Conservation (phyloP, 169 alveolate species). For the Blepharisma undulans region DNA sequence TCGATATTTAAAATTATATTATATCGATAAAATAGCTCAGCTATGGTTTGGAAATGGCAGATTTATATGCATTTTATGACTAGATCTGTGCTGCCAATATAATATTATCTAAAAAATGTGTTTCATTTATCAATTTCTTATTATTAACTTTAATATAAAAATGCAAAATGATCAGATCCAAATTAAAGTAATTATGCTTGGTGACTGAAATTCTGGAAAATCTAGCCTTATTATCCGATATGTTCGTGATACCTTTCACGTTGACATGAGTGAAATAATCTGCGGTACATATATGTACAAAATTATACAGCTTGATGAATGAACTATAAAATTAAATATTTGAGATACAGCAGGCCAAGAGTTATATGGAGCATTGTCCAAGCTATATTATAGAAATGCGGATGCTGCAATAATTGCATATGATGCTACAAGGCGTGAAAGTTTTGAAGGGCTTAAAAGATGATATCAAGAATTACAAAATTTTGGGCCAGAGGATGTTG, state of each 20-base stretch:
- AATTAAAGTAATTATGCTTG: constrained; percentile 53
- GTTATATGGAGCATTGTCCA: constrained; percentile 52
- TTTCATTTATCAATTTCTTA: no score
- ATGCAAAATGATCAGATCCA: no score
- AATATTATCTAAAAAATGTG: no score
- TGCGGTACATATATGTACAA: constrained; percentile 54
- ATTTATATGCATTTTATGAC: no score
- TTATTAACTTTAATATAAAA: no score
- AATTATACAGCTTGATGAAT: constrained; percentile 38
- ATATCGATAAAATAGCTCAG: no score
- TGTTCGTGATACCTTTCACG: constrained; percentile 44
- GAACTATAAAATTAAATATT: constrained; percentile 46
- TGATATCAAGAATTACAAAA: no score
- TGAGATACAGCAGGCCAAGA: constrained; percentile 78
- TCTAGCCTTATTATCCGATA: constrained; percentile 46
- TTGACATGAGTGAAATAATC: constrained; percentile 43
- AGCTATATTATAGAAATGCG: constrained; percentile 65
- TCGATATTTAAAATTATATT: no score
- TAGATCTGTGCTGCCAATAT: no score
- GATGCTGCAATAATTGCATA: constrained; percentile 60
- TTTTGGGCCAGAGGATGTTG: constrained; percentile 54
- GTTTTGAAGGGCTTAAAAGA: no score
- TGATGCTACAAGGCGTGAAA: constrained; percentile 42
- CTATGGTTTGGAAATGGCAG: no score
- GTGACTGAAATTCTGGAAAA: constrained; percentile 53